Evolutionary conservation across 2,329 filamentous ascomycete species (phyloP), one percentile per base, ranked within the genome.

Genomic region (Capronia americana): DNA sequence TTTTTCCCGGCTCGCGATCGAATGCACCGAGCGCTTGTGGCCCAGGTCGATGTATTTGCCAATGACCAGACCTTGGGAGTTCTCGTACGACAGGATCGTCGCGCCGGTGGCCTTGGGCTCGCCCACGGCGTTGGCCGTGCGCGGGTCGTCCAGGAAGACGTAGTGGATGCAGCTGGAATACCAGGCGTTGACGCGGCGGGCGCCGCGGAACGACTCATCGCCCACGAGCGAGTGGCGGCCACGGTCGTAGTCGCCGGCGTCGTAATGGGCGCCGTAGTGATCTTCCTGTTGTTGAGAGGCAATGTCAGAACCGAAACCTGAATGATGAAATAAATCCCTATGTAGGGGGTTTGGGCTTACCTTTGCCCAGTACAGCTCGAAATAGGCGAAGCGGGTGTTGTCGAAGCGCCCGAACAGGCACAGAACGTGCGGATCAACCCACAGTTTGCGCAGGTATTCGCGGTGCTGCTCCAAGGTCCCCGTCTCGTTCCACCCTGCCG

Each of bases 281-380:
- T 88, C 86, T 75, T 88, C 86, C 81, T 84, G 69, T 46, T 5
- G n/a, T n/a, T n/a, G n/a, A n/a, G n/a, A n/a, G n/a, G n/a, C n/a
- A n/a, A n/a, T n/a, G n/a, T n/a, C n/a, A n/a, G n/a, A n/a, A n/a
- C n/a, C n/a, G n/a, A n/a, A n/a, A n/a, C n/a, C 24, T 30, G 24
- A 48, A 58, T 46, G 32, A 46, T 58, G 24, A 58, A 46, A 46
- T n/a, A n/a, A n/a, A n/a, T n/a, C n/a, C n/a, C n/a, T n/a, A n/a
- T n/a, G n/a, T n/a, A n/a, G n/a, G n/a, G n/a, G n/a, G n/a, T n/a
- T n/a, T n/a, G n/a, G n/a, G n/a, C n/a, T n/a, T 78, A 86, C 85
- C 81, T 87, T 88, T 38, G 87, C 89, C 90, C 90, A 93, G 76
- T 93, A 93, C 1, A 93, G 81, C 76, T 94, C 91, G 74, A 91